A percentile compares a stretch with the other conserved stretches of the same genome.
phyloP scores from a whole-genome alignment of 345 rosid genomes.

The Lepidium didymum region DNA sequence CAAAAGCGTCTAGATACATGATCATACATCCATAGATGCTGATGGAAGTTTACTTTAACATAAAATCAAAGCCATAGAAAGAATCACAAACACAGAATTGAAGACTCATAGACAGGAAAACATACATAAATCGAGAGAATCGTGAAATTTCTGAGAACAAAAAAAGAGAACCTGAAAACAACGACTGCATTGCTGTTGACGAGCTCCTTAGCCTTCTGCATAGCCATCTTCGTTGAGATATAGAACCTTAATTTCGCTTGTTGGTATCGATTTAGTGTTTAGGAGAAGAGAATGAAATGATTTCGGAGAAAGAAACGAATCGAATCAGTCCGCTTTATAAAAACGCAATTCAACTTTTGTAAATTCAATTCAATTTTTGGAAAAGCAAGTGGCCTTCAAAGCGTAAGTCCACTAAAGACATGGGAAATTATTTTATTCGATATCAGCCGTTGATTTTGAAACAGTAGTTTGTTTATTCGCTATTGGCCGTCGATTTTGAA shows the following conservation, averaged over 20 bases:
- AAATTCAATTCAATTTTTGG: too few relatives aligned
- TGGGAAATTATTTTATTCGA: background rate
- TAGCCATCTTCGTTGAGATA: conserved; percentile 37
- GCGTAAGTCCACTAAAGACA: too few relatives aligned
- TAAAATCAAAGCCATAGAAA: background rate
- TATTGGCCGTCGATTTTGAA: background rate
- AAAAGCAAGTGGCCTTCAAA: too few relatives aligned
- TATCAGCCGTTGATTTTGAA: conserved; percentile 2
- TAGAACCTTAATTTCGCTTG: background rate
- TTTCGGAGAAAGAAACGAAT: background rate
- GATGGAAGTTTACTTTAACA: background rate
- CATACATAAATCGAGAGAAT: background rate
- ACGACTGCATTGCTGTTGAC: conserved; percentile 54
- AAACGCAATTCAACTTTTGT: background rate
- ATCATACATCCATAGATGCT: background rate
- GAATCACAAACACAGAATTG: background rate
- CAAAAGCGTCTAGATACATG: conserved; percentile 7
- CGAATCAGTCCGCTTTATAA: background rate
- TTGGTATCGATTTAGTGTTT: background rate
- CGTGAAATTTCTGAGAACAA: background rate
- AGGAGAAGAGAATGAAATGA: background rate
- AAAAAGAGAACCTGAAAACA: conserved; percentile 51
- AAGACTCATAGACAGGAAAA: background rate
- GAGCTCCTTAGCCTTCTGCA: conserved; percentile 51
- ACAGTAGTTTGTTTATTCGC: background rate